These are phyloP conservation scores for Dendrocalamus sinicus DNA, from an alignment of 176 grass and related monocot genomes.

Conservation along the genomic window DNA sequence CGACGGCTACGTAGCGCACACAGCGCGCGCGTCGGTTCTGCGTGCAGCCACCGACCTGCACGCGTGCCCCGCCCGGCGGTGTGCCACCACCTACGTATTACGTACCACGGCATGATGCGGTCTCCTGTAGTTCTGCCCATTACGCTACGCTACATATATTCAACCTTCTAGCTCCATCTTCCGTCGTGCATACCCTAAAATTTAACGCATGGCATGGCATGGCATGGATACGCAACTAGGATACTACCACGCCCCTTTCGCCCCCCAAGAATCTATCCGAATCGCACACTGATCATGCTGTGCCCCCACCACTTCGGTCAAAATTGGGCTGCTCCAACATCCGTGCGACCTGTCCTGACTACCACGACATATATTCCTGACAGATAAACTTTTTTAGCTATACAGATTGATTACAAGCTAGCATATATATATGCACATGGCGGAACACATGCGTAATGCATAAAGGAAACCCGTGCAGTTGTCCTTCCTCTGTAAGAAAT, in stretches of 20 bases:
- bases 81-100: constrained; percentile 5
- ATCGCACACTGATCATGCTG: neutral
- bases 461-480: neutral
- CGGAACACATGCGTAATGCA: neutral
- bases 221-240: constrained; percentile 19
- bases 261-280: constrained; percentile 47
- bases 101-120: constrained; percentile 2
- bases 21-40: neutral
- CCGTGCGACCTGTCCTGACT: neutral
- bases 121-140: constrained; percentile 31
- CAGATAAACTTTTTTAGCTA: neutral
- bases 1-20: neutral
- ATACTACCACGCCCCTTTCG: constrained; percentile 29
- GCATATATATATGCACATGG: neutral
- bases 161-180: constrained; percentile 34
- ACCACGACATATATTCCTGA: neutral
- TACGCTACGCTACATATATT: neutral
- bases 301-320: neutral
- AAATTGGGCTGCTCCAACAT: constrained; percentile 28
- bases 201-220: neutral
- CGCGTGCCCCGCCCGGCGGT: constrained; percentile 34
- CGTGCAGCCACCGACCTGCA: neutral
- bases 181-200: neutral
- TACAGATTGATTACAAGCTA: neutral
- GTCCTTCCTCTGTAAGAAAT: neutral